Base-by-base conservation (phyloP, 352 stramenopile genomes). In the Globisporangium spiculum region DNA sequence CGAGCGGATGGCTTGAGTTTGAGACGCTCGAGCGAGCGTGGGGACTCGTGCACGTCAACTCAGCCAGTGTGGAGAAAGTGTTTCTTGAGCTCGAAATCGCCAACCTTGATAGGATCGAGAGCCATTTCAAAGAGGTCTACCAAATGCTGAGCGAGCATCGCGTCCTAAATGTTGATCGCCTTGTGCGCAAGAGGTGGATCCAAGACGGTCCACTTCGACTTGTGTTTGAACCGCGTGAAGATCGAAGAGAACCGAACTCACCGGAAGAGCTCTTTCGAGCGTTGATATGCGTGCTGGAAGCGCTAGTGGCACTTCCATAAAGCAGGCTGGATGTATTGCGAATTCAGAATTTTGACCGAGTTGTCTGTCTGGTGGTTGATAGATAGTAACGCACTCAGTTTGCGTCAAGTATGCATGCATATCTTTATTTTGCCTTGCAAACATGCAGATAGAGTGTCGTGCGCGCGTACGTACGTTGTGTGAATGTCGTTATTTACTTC, bases 401-500 rank as follows among this genome's bases (percentile, higher is more conserved):
- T 38, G 32, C 32, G 32, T 9, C 32, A 38, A 38, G 32, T 38
- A 38, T 12, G 38, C 14, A 46, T 46, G 38, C 38, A 48, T 48
- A 20, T 52, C 18, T 52, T 52, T 52, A 52, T 52, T 52, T 50
- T 22, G 44, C 18, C 44, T 52, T 52, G 18, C 44, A 22, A 22
- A 52, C 44, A 22, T 52, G 18, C 18, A 22, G 44, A 52, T 9
- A 52, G 16, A 52, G 18, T 12, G 44, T 38, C 7, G 32, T 52
- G 44, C 22, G 44, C 14, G 12, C 20, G 18, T 22, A 18, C 18
- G 44, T 52, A 52, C 44, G 16, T 52, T 52, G 44, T 18, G 20
- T 52, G 44, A 1, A 3, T 52, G 18, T 12, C 44, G 44, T 22
- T 22, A 22, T 52, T 44, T 60, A 60, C 55, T 85, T 82, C 66